Percentiles rank a stretch among this genome's conserved stretches.
These are phyloP conservation scores for Penicillium sp. DNA, from an alignment of 2,329 filamentous ascomycete genomes.

Conservation along the genomic window DNA sequence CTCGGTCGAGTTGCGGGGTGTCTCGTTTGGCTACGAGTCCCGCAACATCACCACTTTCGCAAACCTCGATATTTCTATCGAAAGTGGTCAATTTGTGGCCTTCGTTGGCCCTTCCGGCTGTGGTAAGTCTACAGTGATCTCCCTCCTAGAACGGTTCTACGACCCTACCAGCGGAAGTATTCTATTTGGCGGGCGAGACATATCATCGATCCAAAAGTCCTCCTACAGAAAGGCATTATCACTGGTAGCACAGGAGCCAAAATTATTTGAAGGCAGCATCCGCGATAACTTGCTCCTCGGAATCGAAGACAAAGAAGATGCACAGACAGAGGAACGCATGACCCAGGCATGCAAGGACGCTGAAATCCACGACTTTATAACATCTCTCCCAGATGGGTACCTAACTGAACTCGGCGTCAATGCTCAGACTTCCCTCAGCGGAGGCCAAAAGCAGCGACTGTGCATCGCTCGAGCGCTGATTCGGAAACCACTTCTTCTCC, in stretches of 20 bases:
- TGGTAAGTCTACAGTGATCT: conserved; percentile 50
- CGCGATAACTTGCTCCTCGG: conserved; percentile 53
- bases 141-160: conserved; percentile 42
- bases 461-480: conserved; percentile 58
- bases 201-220: conserved; percentile 27
- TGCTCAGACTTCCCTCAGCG: conserved; percentile 50
- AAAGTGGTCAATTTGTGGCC: conserved; percentile 46
- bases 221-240: conserved; percentile 37
- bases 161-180: conserved; percentile 43
- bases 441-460: conserved; percentile 59
- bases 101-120: conserved; percentile 52
- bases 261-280: conserved; percentile 48
- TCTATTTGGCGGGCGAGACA: conserved; percentile 33
- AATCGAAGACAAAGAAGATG: conserved; percentile 31
- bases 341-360: conserved; percentile 52
- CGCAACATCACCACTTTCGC: conserved; percentile 33
- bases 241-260: conserved; percentile 47
- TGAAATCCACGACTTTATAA: conserved; percentile 56
- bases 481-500: conserved; percentile 53
- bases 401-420: conserved; percentile 52
- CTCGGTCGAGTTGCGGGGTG: conserved; percentile 34
- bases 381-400: conserved; percentile 54
- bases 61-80: conserved; percentile 34
- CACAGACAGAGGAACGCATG: conserved; percentile 42
- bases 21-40: conserved; percentile 41